phyloP scores from a whole-genome alignment of 1,284 basidiomycete genomes.

The Sparassis latifolia region DNA sequence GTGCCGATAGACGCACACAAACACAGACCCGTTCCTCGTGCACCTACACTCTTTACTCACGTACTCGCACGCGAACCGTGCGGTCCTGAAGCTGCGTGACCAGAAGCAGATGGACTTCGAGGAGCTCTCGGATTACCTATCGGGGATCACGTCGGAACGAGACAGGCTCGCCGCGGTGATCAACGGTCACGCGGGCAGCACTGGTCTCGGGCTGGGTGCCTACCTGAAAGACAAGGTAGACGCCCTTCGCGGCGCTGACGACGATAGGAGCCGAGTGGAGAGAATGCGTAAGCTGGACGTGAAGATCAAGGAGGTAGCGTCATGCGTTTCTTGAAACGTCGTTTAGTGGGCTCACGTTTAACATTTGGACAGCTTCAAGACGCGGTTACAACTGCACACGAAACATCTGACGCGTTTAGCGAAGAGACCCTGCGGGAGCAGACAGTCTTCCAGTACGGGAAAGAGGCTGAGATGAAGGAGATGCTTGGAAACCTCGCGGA shows the following conservation, averaged over 20 bases:
- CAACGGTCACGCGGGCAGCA: slow-evolving; percentile 74
- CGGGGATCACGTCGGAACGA: slow-evolving; percentile 84
- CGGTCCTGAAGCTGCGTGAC: slow-evolving; percentile 90
- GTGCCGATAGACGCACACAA: slow-evolving; percentile 64
- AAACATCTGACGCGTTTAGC: slow-evolving; percentile 93
- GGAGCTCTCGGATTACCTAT: slow-evolving; percentile 93
- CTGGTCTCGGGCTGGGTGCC: slow-evolving; percentile 77
- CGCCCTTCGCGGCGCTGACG: slow-evolving; percentile 85
- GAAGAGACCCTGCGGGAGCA: slow-evolving; percentile 92
- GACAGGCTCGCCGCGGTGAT: slow-evolving; percentile 87
- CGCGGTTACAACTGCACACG: slow-evolving; percentile 90
- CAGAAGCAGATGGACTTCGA: slow-evolving; percentile 99
- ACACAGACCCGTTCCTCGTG: slow-evolving; percentile 81
- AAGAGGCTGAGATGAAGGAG: slow-evolving; percentile 94
- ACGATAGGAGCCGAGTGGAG: slow-evolving; percentile 88
- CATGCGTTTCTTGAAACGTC: neutral
- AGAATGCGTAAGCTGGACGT: slow-evolving; percentile 88
- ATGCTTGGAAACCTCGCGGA: slow-evolving; percentile 85
- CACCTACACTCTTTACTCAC: slow-evolving; percentile 86
- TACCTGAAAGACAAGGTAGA: slow-evolving; percentile 96
- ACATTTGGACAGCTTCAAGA: slow-evolving; percentile 72
- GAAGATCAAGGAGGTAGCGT: slow-evolving; percentile 86
- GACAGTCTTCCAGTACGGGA: slow-evolving; percentile 81
- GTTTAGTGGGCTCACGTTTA: neutral
- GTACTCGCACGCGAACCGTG: slow-evolving; percentile 86